phyloP scores from a whole-genome alignment of 257 asterid genomes.

The Nicotiana attenuata region DNA sequence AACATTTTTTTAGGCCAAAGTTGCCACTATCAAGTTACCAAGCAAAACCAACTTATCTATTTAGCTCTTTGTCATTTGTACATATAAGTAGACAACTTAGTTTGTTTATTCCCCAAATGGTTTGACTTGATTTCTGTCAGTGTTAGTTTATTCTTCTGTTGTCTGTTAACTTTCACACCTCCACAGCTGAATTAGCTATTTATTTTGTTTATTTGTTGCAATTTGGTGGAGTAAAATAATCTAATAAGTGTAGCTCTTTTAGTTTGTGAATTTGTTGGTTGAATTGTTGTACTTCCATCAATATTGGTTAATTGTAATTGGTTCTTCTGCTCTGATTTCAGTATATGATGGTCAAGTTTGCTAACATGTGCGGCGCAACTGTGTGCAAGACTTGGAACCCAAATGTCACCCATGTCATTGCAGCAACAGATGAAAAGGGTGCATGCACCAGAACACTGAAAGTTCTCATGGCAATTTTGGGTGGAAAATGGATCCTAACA shows the following conservation, averaged over 20 bases:
- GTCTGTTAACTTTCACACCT: neutral
- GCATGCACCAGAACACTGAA: slow-evolving; percentile 80
- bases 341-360: slow-evolving; percentile 52
- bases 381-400: slow-evolving; percentile 69
- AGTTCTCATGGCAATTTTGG: slow-evolving; percentile 82
- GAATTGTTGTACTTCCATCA: neutral
- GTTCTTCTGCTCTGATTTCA: slow-evolving; percentile 21
- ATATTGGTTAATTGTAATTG: slow-evolving; percentile 14
- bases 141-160: neutral
- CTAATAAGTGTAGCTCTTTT: neutral
- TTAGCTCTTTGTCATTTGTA: neutral
- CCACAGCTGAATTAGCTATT: neutral
- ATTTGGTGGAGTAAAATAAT: neutral
- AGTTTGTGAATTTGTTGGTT: neutral
- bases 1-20: neutral
- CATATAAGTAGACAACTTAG: neutral
- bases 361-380: slow-evolving; percentile 55
- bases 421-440: slow-evolving; percentile 75
- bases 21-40: neutral
- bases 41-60: neutral
- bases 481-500: slow-evolving; percentile 79
- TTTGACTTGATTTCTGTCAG: neutral
- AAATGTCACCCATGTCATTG: slow-evolving; percentile 74
- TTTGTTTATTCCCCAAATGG: neutral
- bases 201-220: neutral